Conservation (phyloP, 1,284 basidiomycete species). For the Puccinia polysora region DNA sequence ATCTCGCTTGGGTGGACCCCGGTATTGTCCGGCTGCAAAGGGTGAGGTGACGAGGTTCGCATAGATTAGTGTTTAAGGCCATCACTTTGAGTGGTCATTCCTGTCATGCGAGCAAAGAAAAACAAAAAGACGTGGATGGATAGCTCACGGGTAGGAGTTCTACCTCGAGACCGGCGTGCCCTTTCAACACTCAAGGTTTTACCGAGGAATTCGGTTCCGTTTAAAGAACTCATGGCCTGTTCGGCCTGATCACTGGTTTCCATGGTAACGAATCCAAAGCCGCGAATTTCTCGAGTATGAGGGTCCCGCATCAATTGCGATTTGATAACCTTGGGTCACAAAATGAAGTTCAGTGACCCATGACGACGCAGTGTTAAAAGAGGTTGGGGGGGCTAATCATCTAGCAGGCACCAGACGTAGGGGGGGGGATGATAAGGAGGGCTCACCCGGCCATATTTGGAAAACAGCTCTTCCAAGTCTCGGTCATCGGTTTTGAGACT, state of each 20-base stretch:
- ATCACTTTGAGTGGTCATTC: too few relatives aligned
- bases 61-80: too few relatives aligned
- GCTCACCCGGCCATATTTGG: slow-evolving; percentile 80
- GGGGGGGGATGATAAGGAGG: background rate
- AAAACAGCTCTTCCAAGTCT: slow-evolving; percentile 79
- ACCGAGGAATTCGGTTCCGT: slow-evolving; percentile 76
- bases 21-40: slow-evolving; percentile 47
- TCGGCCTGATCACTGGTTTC: slow-evolving; percentile 80
- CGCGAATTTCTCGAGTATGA: slow-evolving; percentile 89
- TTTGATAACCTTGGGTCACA: slow-evolving; percentile 58
- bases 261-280: slow-evolving; percentile 97
- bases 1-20: slow-evolving; percentile 54
- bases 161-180: slow-evolving; percentile 56
- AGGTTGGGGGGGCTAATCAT: too few relatives aligned
- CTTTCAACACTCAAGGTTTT: slow-evolving; percentile 81
- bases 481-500: slow-evolving; percentile 73
- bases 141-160: slow-evolving; percentile 43
- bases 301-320: slow-evolving; percentile 95
- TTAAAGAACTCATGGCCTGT: slow-evolving; percentile 75
- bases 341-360: background rate
- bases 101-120: too few relatives aligned
- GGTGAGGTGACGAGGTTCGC: too few relatives aligned
- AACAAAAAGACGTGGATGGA: slow-evolving; percentile 9
- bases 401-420: background rate
- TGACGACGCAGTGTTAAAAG: too few relatives aligned